phyloP scores from a whole-genome alignment of 192 early-diverging fungal genomes.

The Coemansia sp. region DNA sequence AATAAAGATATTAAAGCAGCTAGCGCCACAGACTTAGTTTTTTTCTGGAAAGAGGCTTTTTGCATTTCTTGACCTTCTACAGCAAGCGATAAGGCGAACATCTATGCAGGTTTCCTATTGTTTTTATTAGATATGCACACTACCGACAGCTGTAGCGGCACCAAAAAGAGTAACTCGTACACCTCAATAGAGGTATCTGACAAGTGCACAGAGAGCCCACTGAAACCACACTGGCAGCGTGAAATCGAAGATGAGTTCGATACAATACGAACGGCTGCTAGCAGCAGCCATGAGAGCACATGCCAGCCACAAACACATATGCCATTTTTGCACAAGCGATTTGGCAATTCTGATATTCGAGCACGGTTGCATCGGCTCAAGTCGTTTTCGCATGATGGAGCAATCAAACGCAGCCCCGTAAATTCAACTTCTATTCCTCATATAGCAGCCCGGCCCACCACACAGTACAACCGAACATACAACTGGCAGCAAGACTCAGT shows the following conservation, averaged over 20 bases:
- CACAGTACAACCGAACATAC: slow-evolving; percentile 4
- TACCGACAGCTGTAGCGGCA: neutral
- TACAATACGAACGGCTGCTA: neutral
- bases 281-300: slow-evolving; percentile 1
- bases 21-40: too few species aligned
- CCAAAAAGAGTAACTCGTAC: neutral
- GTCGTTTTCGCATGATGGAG: slow-evolving; percentile 36
- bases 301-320: neutral
- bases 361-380: slow-evolving; percentile 1
- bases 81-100: too few species aligned
- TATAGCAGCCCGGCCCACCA: slow-evolving; percentile 9
- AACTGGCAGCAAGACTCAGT: slow-evolving; percentile 3
- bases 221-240: neutral
- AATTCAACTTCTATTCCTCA: neutral
- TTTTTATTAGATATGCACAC: neutral
- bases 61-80: too few species aligned
- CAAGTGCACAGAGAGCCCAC: neutral
- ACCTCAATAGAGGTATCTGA: neutral
- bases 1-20: too few species aligned
- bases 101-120: too few species aligned
- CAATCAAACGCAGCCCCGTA: slow-evolving; percentile 1
- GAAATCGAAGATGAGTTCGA: neutral
- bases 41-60: too few species aligned
- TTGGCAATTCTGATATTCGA: neutral
- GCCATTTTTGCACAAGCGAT: neutral